phyloP scores from a whole-genome alignment of 2,329 filamentous ascomycete genomes.

The Sclerotinia trifoliorum region DNA sequence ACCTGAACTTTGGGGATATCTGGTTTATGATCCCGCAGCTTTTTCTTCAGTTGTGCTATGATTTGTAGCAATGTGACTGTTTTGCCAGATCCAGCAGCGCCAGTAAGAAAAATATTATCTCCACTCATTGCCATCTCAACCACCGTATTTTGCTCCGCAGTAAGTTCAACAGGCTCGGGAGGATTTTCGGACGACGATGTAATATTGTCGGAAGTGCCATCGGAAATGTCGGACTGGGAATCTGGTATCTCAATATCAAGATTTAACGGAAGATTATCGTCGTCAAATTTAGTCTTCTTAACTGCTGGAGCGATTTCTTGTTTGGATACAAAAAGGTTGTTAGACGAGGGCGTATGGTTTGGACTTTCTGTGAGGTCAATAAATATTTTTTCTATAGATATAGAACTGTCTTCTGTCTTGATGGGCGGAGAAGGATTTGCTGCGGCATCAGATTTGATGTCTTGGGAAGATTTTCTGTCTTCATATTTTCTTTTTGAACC shows the following conservation, averaged over 20 bases:
- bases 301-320: neutral
- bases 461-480: neutral
- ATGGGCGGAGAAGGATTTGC: neutral
- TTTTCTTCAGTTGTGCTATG: constrained; percentile 17
- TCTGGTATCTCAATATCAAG: constrained; percentile 7
- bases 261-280: neutral
- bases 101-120: constrained; percentile 38
- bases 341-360: neutral
- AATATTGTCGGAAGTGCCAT: neutral
- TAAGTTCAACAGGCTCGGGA: constrained; percentile 26
- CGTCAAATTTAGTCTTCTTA: constrained; percentile 4
- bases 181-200: neutral
- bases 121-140: constrained; percentile 32
- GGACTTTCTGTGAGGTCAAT: constrained; percentile 8
- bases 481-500: neutral
- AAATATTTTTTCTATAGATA: neutral
- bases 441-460: neutral
- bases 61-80: constrained; percentile 34
- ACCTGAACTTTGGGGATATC: constrained; percentile 28
- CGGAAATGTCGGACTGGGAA: constrained; percentile 3
- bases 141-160: constrained; percentile 32
- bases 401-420: neutral
- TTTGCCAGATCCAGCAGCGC: constrained; percentile 36
- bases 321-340: neutral
- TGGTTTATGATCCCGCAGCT: neutral